Base-by-base conservation (phyloP, 306 rosid species). In the Styphnolobium japonicum region DNA sequence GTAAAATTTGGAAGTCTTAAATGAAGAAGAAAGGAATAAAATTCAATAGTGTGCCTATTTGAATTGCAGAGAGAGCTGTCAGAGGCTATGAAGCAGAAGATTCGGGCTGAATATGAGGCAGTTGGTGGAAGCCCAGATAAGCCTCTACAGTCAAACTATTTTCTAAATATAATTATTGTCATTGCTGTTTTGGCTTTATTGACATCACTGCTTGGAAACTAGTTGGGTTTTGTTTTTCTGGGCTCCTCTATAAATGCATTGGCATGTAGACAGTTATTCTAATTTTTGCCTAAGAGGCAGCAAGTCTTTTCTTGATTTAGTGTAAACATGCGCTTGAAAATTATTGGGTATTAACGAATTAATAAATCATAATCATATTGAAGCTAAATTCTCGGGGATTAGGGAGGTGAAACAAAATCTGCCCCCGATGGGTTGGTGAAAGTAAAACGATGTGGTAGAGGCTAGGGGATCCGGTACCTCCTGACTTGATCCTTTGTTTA, bases 1-100 rank as follows among this genome's bases (percentile, higher is more conserved):
- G 85, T 87, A 83, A 83, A 80, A 73, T 79, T 68, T 87, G 89
- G 94, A 81, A 86, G 89, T 92, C 85, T 86, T 81, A 82, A 87
- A 81, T 85, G 92, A 88, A 85, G 93, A 67, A 83, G 92, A 86
- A 80, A 75, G 91, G 91, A 90, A 90, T 88, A 96, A 92, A 93
- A 91, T 85, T 93, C 94, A 87, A 37, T 85, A 85, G 96, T 84
- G 76, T 91, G 82, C 83, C 89, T 86, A 87, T 93, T 84, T 93
- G 97, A 91, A 86, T 89, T 93, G 97, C 97, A 91, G 97, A 90
- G 73, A 83, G 97, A 89, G 88, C 89, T 91, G 75, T 96, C 92
- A 67, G 90, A 88, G 3, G 7, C 83, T 37, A 90, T 90, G 97
- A 91, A 84, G 94, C 89, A 91, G 92, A 96, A 93, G 90, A 91